phyloP scores from a whole-genome alignment of 1,284 basidiomycete genomes.

The Macrocybe sp. region DNA sequence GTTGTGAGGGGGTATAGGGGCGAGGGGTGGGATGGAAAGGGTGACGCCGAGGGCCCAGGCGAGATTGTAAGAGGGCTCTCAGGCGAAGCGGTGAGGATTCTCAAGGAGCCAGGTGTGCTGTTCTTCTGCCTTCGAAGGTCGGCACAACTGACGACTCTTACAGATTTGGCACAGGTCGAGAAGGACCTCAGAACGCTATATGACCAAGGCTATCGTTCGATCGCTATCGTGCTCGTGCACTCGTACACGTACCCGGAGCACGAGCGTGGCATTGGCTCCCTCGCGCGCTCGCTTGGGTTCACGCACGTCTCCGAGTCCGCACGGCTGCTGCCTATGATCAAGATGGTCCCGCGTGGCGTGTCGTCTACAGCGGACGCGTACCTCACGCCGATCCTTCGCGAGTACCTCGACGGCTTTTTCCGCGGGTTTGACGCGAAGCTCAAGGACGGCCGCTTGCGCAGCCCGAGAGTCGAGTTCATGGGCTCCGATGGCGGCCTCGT shows the following conservation, averaged over 20 bases:
- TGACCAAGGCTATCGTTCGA: conserved; percentile 73
- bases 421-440: conserved; percentile 79
- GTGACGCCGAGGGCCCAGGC: conserved; percentile 70
- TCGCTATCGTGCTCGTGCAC: conserved; percentile 86
- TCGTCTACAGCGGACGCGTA: conserved; percentile 96
- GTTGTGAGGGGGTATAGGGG: conserved; percentile 71
- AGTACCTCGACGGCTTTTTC: conserved; percentile 93
- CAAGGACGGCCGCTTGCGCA: conserved; percentile 38
- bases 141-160: not conserved
- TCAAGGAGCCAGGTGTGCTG: conserved; percentile 66
- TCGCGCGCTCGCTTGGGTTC: conserved; percentile 82
- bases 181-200: conserved; percentile 66
- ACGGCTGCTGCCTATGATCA: conserved; percentile 90
- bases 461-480: conserved; percentile 80
- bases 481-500: conserved; percentile 85
- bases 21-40: conserved; percentile 62
- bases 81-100: conserved; percentile 88
- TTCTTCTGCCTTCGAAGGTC: not conserved
- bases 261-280: conserved; percentile 66
- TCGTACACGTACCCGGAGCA: conserved; percentile 90
- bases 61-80: conserved; percentile 80
- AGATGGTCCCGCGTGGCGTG: conserved; percentile 89
- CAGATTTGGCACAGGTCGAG: conserved; percentile 49
- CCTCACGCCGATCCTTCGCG: conserved; percentile 83
- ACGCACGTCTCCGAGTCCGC: conserved; percentile 86